Conservation (phyloP, 208 protist species). For the Borovskyia barvae region DNA sequence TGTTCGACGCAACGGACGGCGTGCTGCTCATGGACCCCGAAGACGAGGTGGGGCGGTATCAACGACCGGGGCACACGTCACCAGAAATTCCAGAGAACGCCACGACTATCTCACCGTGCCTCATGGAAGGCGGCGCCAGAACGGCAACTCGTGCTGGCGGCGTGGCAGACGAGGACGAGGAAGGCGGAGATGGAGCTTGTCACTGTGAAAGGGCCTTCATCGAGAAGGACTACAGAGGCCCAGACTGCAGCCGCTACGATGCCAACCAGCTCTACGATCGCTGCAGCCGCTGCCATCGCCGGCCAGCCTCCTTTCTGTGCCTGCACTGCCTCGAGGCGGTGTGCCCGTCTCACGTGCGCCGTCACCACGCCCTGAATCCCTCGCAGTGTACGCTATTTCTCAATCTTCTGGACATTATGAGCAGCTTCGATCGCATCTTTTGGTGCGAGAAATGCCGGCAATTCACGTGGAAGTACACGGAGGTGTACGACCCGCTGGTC, state of each 20-base stretch:
- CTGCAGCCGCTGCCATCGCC: conserved; percentile 54
- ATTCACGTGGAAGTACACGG: conserved; percentile 79
- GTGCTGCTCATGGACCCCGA: conserved; percentile 51
- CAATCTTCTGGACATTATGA: conserved; percentile 78
- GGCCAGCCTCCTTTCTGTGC: conserved; percentile 68
- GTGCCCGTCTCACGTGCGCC: conserved; percentile 68
- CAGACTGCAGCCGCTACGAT: conserved; percentile 62
- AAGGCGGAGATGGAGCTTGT: conserved; percentile 38
- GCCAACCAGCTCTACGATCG: conserved; percentile 55
- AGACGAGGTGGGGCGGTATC: conserved; percentile 62
- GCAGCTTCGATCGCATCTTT: conserved; percentile 73
- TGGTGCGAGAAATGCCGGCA: conserved; percentile 73
- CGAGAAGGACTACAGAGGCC: conserved; percentile 39
- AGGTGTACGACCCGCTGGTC: conserved; percentile 73
- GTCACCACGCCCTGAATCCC: conserved; percentile 40
- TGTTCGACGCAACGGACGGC: conserved; percentile 40
- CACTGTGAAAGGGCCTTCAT: conserved; percentile 48
- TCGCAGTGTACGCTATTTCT: conserved; percentile 58
- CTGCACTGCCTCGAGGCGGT: conserved; percentile 60
- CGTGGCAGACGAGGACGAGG: conserved; percentile 10
- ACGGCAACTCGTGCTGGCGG: background rate
- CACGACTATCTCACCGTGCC: background rate
- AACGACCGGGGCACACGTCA: conserved; percentile 2
- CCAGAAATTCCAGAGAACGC: background rate
- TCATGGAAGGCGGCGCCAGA: background rate